phyloP scores from a whole-genome alignment of 2,329 filamentous ascomycete species.

The Penicillium sp. region DNA sequence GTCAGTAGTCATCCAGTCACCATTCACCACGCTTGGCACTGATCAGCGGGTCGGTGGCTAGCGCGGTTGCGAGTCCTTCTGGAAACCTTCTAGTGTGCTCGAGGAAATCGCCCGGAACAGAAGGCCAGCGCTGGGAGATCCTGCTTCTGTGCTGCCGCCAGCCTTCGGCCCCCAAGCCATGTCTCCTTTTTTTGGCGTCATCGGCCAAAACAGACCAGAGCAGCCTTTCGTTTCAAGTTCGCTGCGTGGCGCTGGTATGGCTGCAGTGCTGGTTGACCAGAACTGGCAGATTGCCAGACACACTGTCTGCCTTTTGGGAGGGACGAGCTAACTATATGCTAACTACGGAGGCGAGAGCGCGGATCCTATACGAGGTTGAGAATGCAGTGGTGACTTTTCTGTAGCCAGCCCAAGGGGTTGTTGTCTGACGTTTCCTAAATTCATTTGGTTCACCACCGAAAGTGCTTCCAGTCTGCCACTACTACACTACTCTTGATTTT shows the following conservation, averaged over 20 bases:
- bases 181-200: neutral
- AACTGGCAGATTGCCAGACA: neutral
- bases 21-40: neutral
- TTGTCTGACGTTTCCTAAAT: too few relatives aligned
- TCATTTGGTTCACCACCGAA: too few relatives aligned
- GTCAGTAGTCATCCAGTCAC: neutral
- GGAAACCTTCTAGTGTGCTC: constrained; percentile 5
- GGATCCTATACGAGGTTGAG: too few relatives aligned
- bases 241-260: neutral
- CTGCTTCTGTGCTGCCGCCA: neutral
- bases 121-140: neutral
- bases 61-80: constrained; percentile 2
- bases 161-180: neutral
- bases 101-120: neutral
- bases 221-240: neutral
- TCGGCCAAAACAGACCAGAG: neutral
- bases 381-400: too few relatives aligned
- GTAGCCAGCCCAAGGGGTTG: too few relatives aligned
- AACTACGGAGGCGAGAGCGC: neutral
- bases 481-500: neutral
- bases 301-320: neutral
- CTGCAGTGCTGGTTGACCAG: neutral
- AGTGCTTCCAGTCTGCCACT: too few relatives aligned
- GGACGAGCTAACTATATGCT: neutral
- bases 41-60: constrained; percentile 2